Conservation (phyloP, 345 rosid genomes). For the Combretum micranthum region DNA sequence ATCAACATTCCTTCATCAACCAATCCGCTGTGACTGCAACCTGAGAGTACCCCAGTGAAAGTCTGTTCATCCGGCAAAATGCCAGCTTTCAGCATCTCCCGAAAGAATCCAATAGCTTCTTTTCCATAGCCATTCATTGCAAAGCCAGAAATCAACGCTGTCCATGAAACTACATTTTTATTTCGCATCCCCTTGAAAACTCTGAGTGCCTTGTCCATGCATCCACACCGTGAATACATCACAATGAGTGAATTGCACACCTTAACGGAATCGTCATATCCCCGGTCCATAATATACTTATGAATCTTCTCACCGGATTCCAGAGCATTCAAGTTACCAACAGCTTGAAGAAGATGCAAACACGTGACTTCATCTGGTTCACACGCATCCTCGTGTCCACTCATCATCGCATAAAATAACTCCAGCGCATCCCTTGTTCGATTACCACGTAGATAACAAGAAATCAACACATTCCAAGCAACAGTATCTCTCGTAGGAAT, state of each 20-base stretch:
- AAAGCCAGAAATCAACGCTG: slow-evolving; percentile 74
- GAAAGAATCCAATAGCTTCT: slow-evolving; percentile 63
- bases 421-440: slow-evolving; percentile 52
- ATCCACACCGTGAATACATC: slow-evolving; percentile 67
- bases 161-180: slow-evolving; percentile 70
- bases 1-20: slow-evolving; percentile 63
- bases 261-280: slow-evolving; percentile 32
- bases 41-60: slow-evolving; percentile 65
- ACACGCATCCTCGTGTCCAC: slow-evolving; percentile 24
- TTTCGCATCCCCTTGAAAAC: slow-evolving; percentile 42
- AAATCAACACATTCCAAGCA: slow-evolving; percentile 75
- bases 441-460: slow-evolving; percentile 54
- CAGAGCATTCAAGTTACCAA: slow-evolving; percentile 55
- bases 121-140: slow-evolving; percentile 74
- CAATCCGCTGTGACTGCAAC: slow-evolving; percentile 70
- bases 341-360: slow-evolving; percentile 65
- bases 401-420: slow-evolving; percentile 55
- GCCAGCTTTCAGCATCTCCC: slow-evolving; percentile 50
- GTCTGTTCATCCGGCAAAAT: slow-evolving; percentile 66
- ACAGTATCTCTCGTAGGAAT: slow-evolving; percentile 52
- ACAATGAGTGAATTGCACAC: slow-evolving; percentile 62
- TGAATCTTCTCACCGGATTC: too few species aligned
- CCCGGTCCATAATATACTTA: slow-evolving; percentile 33
- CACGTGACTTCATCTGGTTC: slow-evolving; percentile 74
- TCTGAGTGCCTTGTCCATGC: slow-evolving; percentile 56